Evolutionary conservation across 2,329 filamentous ascomycete species (phyloP).

Genomic region (Macrophomina tecta): DNA sequence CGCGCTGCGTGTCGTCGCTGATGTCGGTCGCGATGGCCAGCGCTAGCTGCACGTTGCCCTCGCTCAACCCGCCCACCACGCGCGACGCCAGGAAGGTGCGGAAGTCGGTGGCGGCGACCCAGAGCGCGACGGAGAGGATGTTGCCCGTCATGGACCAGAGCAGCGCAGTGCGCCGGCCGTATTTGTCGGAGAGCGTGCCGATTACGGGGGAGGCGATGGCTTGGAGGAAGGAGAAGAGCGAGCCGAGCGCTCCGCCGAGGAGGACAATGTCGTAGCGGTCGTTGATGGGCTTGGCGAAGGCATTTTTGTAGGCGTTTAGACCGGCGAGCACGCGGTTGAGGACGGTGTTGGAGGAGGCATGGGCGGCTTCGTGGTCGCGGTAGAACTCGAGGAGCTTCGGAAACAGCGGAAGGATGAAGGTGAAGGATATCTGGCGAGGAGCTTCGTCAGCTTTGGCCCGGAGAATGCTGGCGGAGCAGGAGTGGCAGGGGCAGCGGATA

Average conservation of each 20-base stretch:
- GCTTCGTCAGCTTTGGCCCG: neutral
- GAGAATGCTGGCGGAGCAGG: neutral
- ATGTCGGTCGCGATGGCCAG: constrained; percentile 97
- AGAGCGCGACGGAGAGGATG: constrained; percentile 88
- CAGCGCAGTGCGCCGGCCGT: constrained; percentile 85
- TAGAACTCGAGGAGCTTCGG: constrained; percentile 96
- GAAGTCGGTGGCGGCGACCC: constrained; percentile 93
- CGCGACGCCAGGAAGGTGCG: constrained; percentile 94
- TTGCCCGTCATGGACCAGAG: constrained; percentile 93
- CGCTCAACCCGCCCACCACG: constrained; percentile 88
- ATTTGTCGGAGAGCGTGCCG: constrained; percentile 82
- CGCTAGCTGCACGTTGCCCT: constrained; percentile 95
- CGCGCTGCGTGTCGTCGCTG: constrained; percentile 81
- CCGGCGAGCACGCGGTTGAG: constrained; percentile 80
- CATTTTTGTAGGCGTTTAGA: constrained; percentile 92
- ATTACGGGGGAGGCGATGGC: constrained; percentile 92
- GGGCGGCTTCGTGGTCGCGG: constrained; percentile 76
- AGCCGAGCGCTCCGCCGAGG: constrained; percentile 90
- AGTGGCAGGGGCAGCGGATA: neutral
- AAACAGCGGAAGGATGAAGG: constrained; percentile 96
- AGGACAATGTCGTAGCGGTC: constrained; percentile 97
- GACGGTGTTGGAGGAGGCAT: constrained; percentile 62
- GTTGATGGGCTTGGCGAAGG: constrained; percentile 90
- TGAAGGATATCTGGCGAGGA: constrained; percentile 84
- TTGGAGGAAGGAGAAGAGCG: constrained; percentile 90